A percentile compares a stretch with the other conserved stretches of the same genome.
Evolutionary conservation across 441 rosid genomes (phyloP).

Genomic region (Populus tomentosa): DNA sequence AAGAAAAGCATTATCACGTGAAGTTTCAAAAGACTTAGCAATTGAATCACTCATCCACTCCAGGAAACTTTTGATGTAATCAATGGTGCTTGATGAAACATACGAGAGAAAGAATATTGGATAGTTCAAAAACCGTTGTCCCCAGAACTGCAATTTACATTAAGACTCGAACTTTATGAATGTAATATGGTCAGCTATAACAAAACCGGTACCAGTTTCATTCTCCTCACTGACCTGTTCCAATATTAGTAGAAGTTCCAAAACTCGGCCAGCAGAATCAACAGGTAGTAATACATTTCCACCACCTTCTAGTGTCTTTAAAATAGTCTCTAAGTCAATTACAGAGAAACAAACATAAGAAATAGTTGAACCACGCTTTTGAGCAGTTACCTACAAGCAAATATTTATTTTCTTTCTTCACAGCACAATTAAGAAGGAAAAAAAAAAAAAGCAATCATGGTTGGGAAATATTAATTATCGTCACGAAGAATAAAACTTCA

Average conservation of each 20-base stretch:
- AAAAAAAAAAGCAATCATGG: not conserved
- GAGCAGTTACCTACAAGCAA: not conserved
- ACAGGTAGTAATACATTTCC: conserved; percentile 93
- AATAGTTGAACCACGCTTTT: not conserved
- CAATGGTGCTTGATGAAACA: conserved; percentile 91
- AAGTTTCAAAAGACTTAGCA: conserved; percentile 52
- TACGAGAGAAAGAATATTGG: conserved; percentile 88
- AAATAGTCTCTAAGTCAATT: too few species aligned
- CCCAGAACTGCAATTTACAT: conserved; percentile 59
- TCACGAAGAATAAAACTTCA: not conserved
- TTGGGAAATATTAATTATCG: not conserved
- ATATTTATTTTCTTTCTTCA: not conserved
- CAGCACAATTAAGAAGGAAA: not conserved
- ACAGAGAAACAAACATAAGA: too few species aligned
- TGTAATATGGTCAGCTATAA: conserved; percentile 16
- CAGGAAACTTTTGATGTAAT: conserved; percentile 29
- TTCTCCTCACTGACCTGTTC: conserved; percentile 60
- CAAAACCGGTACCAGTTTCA: not conserved
- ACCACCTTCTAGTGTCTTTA: conserved; percentile 37
- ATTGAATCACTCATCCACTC: too few species aligned
- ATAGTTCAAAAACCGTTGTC: conserved; percentile 57
- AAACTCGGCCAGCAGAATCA: conserved; percentile 83
- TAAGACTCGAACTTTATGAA: conserved; percentile 23
- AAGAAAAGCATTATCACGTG: conserved; percentile 96
- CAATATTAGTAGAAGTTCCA: conserved; percentile 85